Evolutionary conservation across 1,284 basidiomycete species (phyloP), one percentile per base, ranked within the genome.

Genomic region (Limonomyces culmigenus): DNA sequence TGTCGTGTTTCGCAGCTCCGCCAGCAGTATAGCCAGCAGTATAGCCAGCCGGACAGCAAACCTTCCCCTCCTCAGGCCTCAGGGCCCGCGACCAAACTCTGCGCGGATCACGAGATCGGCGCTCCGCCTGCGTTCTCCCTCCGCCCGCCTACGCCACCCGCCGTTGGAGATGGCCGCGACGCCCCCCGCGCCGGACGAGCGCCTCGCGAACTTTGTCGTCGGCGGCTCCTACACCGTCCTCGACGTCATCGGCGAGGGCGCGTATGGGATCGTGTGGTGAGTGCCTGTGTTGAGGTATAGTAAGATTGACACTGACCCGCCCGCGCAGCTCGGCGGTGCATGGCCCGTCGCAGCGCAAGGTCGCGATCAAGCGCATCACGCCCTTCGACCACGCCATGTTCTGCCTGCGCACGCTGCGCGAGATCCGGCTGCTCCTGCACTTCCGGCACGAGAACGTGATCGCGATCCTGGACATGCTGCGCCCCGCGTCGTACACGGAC

Each of bases 301-400:
- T 41, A 35, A 29, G 33, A 27, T 27, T 27, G n/a, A 27, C 23
- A 29, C 34, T 11, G 32, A 14, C 19, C 30, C 21, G 27, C 36
- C 20, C 23, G 16, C 36, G 27, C 47, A 77, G 75, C 54, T 79
- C 76, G 19, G 80, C 80, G 20, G 51, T 74, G 16, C 79, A 84
- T 50, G 48, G 63, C 18, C 64, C 76, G 6, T 72, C 74, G 0
- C 62, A 67, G 42, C 64, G 73, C 37, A 73, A 67, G 50, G 74
- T 84, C 39, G 79, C 79, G 32, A 80, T 83, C 48, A 83, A 86
- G 55, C 71, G 74, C 42, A 88, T 88, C 52, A 76, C 76, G 0
- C 86, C 85, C 2, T 88, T 88, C 45, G 85, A 88, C 54, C 83
- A 87, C 47, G 73, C 77, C 39, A 85, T 88, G 83, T 87, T 86